Base-by-base conservation (phyloP, 106 monocot species). In the Hemerocallis citrina region DNA sequence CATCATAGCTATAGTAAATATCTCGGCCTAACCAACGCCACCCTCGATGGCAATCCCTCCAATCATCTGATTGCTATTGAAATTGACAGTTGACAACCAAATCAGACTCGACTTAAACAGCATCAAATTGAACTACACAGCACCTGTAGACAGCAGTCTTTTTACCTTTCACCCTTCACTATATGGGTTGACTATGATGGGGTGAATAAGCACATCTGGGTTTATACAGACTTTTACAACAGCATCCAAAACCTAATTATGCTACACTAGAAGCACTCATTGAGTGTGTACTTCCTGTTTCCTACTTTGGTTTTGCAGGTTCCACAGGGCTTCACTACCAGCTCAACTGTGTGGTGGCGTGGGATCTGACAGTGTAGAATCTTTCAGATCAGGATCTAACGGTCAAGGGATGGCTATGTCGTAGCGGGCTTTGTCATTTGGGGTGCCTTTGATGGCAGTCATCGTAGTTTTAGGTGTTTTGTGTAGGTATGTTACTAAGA, bases 161-260 rank as follows among this genome's bases (percentile, higher is more conserved):
- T n/a, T n/a, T n/a, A n/a, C n/a, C n/a, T n/a, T n/a, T n/a, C 48
- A 15, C 68, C 65, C 55, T 72, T 79, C 65, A 71, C 63, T 17
- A 63, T 84, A 0, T 90, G 90, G 95, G 54, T 96, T 32, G 74
- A 86, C 23, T 96, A 96, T 63, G 69, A 79, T 36, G 90, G 95
- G n/a, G 22, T 4, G 6, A 22, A 0, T 2, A 66, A 51, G 40
- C 44, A 17, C 33, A 68, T 90, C 2, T 8, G 23, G 7, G 86
- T 86, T 2, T 79, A 70, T 59, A 81, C 90, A 39, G 68, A 68
- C 4, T n/a, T n/a, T 0, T 1, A 3, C 17, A 57, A 23, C 23
- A 31, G 8, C 11, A 14, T 0, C 36, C 32, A 5, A 82, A 82
- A 73, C 89, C 85, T 0, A 0, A 2, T 0, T 49, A 15, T 17